Conservation (phyloP, 495 filamentous ascomycete genomes). For the Staphylotrichum tortipilum region DNA sequence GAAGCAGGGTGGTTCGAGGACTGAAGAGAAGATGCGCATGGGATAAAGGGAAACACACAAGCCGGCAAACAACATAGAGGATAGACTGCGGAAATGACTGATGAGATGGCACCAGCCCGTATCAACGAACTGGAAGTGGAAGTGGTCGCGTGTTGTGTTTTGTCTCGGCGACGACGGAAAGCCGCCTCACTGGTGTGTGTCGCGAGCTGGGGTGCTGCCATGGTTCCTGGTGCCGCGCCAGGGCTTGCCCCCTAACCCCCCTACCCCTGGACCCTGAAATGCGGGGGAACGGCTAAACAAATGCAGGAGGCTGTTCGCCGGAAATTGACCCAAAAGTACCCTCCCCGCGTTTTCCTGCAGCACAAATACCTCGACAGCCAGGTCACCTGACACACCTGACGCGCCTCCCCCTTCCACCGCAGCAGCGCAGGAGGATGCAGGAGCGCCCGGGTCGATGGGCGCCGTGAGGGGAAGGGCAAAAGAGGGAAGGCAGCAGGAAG, state of each 20-base stretch:
- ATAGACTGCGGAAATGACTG: conserved; percentile 1
- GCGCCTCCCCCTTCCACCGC: neutral
- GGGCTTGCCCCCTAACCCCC: no score
- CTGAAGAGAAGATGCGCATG: neutral
- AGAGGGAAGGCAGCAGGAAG: conserved; percentile 1
- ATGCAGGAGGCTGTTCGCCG: no score
- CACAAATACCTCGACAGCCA: neutral
- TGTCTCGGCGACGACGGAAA: no score
- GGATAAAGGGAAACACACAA: neutral
- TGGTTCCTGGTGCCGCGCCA: no score
- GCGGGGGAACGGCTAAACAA: neutral
- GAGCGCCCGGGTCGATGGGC: neutral
- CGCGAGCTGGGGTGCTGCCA: no score
- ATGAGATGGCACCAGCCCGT: neutral
- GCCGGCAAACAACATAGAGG: neutral
- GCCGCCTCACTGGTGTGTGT: no score
- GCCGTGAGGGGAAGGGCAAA: conserved; percentile 7
- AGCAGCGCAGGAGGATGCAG: no score
- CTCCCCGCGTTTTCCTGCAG: neutral
- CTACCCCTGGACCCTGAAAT: no score
- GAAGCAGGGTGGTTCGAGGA: no score
- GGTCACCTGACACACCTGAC: neutral
- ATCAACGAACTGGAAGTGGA: no score
- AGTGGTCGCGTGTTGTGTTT: no score
- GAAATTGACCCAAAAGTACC: no score